These are phyloP conservation scores for Candida vaughaniae DNA, from an alignment of 805 yeast species.

Conservation along the genomic window DNA sequence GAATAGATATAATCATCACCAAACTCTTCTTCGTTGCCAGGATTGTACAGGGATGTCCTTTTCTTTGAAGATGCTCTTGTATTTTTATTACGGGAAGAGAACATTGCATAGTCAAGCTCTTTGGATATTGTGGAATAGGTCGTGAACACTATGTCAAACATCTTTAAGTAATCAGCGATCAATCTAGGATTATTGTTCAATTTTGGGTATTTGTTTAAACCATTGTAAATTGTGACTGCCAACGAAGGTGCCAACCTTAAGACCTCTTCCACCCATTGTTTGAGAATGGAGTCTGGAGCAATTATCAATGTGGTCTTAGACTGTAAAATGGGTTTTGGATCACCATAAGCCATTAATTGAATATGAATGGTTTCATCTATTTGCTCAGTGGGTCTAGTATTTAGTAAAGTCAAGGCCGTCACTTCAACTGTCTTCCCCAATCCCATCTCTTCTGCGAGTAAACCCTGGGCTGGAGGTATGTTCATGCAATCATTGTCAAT, in stretches of 20 bases:
- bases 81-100: slow-evolving; percentile 55
- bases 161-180: slow-evolving; percentile 54
- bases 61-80: slow-evolving; percentile 38
- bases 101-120: slow-evolving; percentile 79
- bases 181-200: slow-evolving; percentile 31
- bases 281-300: slow-evolving; percentile 79
- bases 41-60: slow-evolving; percentile 12
- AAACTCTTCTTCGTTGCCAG: slow-evolving; percentile 2
- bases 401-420: slow-evolving; percentile 59
- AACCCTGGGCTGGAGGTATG: slow-evolving; percentile 53
- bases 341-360: slow-evolving; percentile 34
- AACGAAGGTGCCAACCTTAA: slow-evolving; percentile 55
- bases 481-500: slow-evolving; percentile 21
- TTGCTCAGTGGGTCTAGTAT: slow-evolving; percentile 49
- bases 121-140: slow-evolving; percentile 69
- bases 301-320: slow-evolving; percentile 77
- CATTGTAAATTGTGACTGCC: slow-evolving; percentile 63
- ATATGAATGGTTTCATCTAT: slow-evolving; percentile 28
- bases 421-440: slow-evolving; percentile 92
- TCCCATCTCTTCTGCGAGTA: slow-evolving; percentile 96
- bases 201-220: slow-evolving; percentile 35
- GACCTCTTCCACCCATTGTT: slow-evolving; percentile 86
- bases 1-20: background rate
- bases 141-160: slow-evolving; percentile 76
- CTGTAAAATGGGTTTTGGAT: slow-evolving; percentile 45